Evolutionary conservation across 129 eudicot genomes (phyloP), one percentile per base, ranked within the genome.

Genomic region (Flaveria robusta): DNA sequence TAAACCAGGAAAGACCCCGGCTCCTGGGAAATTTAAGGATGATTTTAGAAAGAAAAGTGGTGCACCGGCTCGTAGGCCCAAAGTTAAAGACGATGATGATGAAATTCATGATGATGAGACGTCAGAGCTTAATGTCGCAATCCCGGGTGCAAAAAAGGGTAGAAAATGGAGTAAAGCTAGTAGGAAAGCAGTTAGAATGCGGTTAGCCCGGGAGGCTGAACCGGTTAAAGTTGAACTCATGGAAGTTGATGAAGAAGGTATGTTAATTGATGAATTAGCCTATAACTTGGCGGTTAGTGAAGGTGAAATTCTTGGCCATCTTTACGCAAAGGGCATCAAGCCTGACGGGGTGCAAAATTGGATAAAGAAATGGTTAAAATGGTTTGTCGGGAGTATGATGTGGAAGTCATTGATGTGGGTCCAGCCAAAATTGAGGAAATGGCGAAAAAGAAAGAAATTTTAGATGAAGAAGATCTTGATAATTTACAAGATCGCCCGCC

Each of bases 161-260:
- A 91, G 96, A 83, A 93, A 91, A 70, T 93, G 96, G 96, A 88
- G 83, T 73, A 93, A 93, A 80, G 96, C 97, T 1, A 91, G 97
- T 77, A 85, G 99, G 49, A 94, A 76, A 81, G 97, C 96, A 24
- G 99, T 97, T 83, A 83, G 96, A 64, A 87, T 89, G 62, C 93
- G 87, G 88, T 96, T 97, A 75, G 97, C 93, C 22, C 72, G 80
- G 77, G 99, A 91, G 13, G 96, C 97, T 42, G 92, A 90, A 63
- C 99, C 99, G 10, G 96, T 91, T 4, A 88, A 82, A 81, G 97
- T 86, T 27, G 99, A 94, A 70, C 85, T 94, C 73, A 74, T 94
- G 91, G 99, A 94, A 88, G 96, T 94, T 67, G 83, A 59, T 66
- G 94, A 94, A 70, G 91, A 86, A 37, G 99, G 99, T 20, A 94